These are phyloP conservation scores for Tolypocladium capitatum DNA, from an alignment of 2,329 filamentous ascomycete species.

Conservation along the genomic window DNA sequence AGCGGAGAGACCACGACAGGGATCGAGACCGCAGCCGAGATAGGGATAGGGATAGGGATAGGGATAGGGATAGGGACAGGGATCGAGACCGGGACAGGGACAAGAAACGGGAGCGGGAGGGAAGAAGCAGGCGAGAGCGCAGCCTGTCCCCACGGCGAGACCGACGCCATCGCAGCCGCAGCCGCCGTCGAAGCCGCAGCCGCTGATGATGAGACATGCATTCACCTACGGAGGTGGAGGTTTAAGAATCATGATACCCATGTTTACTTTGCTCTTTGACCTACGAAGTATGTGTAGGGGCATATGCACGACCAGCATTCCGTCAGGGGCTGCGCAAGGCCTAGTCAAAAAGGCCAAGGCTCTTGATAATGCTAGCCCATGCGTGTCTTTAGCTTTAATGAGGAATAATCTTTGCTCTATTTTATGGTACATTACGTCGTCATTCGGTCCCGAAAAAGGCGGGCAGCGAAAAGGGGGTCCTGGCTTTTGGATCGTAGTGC, in stretches of 20 bases:
- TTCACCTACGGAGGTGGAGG: background rate
- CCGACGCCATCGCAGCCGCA: constrained; percentile 23
- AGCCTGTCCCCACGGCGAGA: constrained; percentile 22
- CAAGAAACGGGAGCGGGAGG: constrained; percentile 21
- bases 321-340: background rate
- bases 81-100: constrained; percentile 20
- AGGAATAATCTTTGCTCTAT: background rate
- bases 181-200: constrained; percentile 25
- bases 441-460: constrained; percentile 6
- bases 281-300: too few species aligned
- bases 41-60: constrained; percentile 21
- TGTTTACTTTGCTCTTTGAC: background rate
- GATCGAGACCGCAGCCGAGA: constrained; percentile 13
- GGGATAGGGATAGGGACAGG: constrained; percentile 19
- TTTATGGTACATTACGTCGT: background rate
- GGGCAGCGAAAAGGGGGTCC: background rate
- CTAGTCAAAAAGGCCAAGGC: background rate
- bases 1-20: constrained; percentile 16
- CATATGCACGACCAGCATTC: background rate
- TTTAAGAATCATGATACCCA: background rate
- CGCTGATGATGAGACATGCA: background rate
- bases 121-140: constrained; percentile 14
- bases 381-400: background rate
- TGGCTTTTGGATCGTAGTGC: constrained; percentile 2
- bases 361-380: background rate